phyloP scores from a whole-genome alignment of 169 alveolate species.

The Theileria sp. region DNA sequence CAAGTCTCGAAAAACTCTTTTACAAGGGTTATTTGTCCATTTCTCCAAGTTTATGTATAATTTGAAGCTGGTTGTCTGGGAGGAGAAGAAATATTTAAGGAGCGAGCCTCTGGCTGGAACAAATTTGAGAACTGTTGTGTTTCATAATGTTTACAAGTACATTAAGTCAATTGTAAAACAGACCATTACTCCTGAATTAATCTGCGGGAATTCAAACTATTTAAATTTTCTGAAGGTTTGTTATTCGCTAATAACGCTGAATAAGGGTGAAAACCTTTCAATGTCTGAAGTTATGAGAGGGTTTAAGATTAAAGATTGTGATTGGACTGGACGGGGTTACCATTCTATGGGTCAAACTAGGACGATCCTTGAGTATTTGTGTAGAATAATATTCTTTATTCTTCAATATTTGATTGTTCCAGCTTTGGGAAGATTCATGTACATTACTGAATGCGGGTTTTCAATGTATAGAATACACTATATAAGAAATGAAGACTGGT shows the following conservation, averaged over 20 bases:
- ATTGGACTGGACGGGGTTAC: conserved; percentile 19
- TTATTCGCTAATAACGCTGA: conserved; percentile 37
- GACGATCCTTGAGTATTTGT: conserved; percentile 48
- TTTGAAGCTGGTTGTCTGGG: conserved; percentile 10
- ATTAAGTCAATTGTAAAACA: conserved; percentile 11
- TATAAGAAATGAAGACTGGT: conserved; percentile 48
- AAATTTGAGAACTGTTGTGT: neutral
- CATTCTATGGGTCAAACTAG: conserved; percentile 37
- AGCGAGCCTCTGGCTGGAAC: conserved; percentile 17
- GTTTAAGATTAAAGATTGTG: conserved; percentile 38
- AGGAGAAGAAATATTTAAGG: neutral
- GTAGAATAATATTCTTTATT: conserved; percentile 44
- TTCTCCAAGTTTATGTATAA: conserved; percentile 24
- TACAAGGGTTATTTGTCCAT: conserved; percentile 20
- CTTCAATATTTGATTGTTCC: conserved; percentile 56
- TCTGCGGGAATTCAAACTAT: conserved; percentile 42
- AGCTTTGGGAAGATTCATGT: conserved; percentile 37
- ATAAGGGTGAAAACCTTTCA: conserved; percentile 50
- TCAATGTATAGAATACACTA: conserved; percentile 46
- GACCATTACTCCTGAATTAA: conserved; percentile 23
- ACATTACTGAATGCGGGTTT: conserved; percentile 48
- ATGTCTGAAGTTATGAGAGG: conserved; percentile 60
- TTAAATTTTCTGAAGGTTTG: conserved; percentile 30
- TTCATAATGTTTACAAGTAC: conserved; percentile 14
- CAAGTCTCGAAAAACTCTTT: neutral